Evolutionary conservation across 2,329 filamentous ascomycete species (phyloP).

Genomic region (Fusarium globosum): DNA sequence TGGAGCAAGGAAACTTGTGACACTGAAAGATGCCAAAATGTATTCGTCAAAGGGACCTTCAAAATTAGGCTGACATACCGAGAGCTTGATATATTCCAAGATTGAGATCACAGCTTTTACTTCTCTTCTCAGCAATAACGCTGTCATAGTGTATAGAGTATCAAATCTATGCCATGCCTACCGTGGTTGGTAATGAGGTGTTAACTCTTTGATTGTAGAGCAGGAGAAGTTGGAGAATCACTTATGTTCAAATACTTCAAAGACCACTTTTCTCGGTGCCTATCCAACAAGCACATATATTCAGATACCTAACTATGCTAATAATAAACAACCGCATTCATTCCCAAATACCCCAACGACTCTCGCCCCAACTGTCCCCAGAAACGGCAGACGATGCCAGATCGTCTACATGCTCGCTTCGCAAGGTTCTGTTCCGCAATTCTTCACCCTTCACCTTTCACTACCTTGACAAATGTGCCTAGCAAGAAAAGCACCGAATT

Average conservation of each 20-base stretch:
- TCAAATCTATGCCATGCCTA: background rate
- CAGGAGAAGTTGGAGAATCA: too few species aligned
- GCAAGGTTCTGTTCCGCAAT: too few species aligned
- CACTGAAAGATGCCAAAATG: background rate
- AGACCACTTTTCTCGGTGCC: background rate
- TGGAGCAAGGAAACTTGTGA: background rate
- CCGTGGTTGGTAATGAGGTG: background rate
- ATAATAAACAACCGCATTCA: too few species aligned
- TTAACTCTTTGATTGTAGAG: too few species aligned
- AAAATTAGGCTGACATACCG: background rate
- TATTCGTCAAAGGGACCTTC: background rate
- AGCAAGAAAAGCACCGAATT: background rate
- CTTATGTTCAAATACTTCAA: background rate
- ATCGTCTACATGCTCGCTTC: too few species aligned
- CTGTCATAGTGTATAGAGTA: background rate
- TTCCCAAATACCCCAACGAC: background rate
- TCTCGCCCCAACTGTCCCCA: too few species aligned
- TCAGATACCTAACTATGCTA: rapidly evolving
- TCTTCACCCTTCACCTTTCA: too few species aligned
- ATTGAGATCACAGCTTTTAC: background rate
- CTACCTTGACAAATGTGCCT: background rate
- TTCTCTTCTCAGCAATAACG: background rate
- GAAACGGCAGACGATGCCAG: rapidly evolving
- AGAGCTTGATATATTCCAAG: background rate
- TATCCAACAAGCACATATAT: too few species aligned